Conservation (phyloP, 169 alveolate species). For the Condylostoma magnum region DNA sequence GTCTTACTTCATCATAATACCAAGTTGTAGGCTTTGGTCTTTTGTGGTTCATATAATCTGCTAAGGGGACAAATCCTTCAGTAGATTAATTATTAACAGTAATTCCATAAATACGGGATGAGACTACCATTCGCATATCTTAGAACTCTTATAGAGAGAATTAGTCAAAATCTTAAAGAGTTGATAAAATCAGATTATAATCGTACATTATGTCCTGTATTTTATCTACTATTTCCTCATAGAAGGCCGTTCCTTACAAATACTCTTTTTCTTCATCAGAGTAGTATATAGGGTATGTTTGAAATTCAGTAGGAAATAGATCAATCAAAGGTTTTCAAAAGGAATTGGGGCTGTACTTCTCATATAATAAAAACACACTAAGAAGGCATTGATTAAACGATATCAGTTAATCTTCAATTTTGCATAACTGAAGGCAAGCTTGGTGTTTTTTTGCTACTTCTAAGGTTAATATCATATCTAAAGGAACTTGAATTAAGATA, state of each 20-base stretch:
- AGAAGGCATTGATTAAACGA: conserved; percentile 81
- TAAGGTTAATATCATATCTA: conserved; percentile 70
- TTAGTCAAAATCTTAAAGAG: conserved; percentile 61
- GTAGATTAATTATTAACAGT: conserved; percentile 70
- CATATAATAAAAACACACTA: conserved; percentile 64
- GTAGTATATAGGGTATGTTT: conserved; percentile 76
- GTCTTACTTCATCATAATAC: conserved; percentile 66
- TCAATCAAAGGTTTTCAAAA: conserved; percentile 70
- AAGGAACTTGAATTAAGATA: conserved; percentile 55
- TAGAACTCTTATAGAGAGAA: conserved; percentile 69
- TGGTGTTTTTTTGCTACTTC: conserved; percentile 71
- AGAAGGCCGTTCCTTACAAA: conserved; percentile 76
- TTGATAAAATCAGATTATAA: conserved; percentile 64
- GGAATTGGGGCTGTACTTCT: conserved; percentile 51
- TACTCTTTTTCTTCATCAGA: conserved; percentile 72
- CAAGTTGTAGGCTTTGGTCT: conserved; percentile 83
- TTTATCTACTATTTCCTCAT: conserved; percentile 62
- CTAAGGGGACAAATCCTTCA: conserved; percentile 84
- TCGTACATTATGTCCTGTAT: conserved; percentile 67
- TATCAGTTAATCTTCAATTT: conserved; percentile 49
- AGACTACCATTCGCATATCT: conserved; percentile 73
- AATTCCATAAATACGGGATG: conserved; percentile 77
- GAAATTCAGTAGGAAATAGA: conserved; percentile 60
- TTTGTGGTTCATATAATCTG: conserved; percentile 83
- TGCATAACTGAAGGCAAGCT: conserved; percentile 62